Evolutionary conservation across 106 monocot genomes (phyloP).

Genomic region (Dioscorea zingiberensis): DNA sequence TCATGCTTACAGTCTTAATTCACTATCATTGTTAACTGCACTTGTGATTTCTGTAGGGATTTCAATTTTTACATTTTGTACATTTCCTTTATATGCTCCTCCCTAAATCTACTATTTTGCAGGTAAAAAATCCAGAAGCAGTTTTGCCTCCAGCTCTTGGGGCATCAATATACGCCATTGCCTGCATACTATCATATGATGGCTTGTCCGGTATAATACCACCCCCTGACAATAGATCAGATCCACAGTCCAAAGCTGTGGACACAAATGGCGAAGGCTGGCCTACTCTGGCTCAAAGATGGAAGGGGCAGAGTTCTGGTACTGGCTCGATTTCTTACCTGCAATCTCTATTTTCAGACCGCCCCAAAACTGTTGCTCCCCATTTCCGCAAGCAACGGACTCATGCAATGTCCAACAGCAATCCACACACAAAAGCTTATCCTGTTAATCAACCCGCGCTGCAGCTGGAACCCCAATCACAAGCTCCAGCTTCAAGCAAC

Average conservation of each 20-base stretch:
- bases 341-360: constrained; percentile 33
- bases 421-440: background rate
- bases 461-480: background rate
- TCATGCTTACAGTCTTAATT: no score
- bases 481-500: background rate
- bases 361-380: background rate
- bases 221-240: constrained; percentile 15
- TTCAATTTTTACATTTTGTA: no score
- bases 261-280: constrained; percentile 4
- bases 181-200: constrained; percentile 76
- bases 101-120: constrained; percentile 7
- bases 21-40: no score
- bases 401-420: background rate
- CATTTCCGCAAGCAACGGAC: constrained; percentile 1
- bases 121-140: constrained; percentile 64
- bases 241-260: constrained; percentile 5
- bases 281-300: constrained; percentile 13
- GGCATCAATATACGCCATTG: constrained; percentile 80
- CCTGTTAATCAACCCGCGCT: no score
- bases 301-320: constrained; percentile 1
- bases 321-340: constrained; percentile 28
- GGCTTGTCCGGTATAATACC: constrained; percentile 34
- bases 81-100: no score
- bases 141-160: constrained; percentile 68
- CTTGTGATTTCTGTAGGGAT: no score